Evolutionary conservation across 495 filamentous ascomycete species (phyloP), one percentile per base, ranked within the genome.

Genomic region (Clohesyomyces aquaticus): DNA sequence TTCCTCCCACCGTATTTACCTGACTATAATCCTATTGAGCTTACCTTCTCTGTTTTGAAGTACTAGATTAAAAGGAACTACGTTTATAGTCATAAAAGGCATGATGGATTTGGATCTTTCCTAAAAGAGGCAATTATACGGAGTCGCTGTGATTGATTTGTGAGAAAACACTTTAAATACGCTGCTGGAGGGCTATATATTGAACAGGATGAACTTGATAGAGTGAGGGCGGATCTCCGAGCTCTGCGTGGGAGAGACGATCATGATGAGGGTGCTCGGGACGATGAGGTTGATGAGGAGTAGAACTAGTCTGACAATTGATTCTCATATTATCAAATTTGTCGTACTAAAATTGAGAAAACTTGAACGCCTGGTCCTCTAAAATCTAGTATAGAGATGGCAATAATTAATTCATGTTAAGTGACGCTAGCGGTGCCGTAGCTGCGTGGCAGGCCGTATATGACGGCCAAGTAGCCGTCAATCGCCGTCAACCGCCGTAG

Each of bases 11-110:
- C n/a, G 14, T 47, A 47, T n/a, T 47, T 65, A 53, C 69, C 70
- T 43, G 70, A 73, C 55, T 71, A 72, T 50, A 77, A 72, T 65
- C 70, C 43, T 42, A 73, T 68, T 69, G 73, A 75, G 72, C 71
- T 65, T 60, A 68, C 54, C 19, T 64, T 64, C 22, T 14, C 25
- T 0, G 41, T 56, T 10, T 27, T 64, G 14, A 64, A 64, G 42
- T 41, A 35, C 9, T 64, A 38, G 35, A 58, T 64, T 49, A 58
- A 28, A 27, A 8, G 41, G 53, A 58, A 29, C 26, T 54, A 54
- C 19, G 3, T 54, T 1, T 32, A 12, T 9, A 29, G 9, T 12
- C 6, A 25, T 16, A 14, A 12, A 3, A 2, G 35, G 11, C 35
- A 11, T 32, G 6, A 10, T 3, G 35, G 26, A 22, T 54, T 54